Percentiles rank a stretch among this genome's conserved stretches.
Evolutionary conservation across 2,329 filamentous ascomycete species (phyloP).

Genomic region (Mycocentrospora acerina): DNA sequence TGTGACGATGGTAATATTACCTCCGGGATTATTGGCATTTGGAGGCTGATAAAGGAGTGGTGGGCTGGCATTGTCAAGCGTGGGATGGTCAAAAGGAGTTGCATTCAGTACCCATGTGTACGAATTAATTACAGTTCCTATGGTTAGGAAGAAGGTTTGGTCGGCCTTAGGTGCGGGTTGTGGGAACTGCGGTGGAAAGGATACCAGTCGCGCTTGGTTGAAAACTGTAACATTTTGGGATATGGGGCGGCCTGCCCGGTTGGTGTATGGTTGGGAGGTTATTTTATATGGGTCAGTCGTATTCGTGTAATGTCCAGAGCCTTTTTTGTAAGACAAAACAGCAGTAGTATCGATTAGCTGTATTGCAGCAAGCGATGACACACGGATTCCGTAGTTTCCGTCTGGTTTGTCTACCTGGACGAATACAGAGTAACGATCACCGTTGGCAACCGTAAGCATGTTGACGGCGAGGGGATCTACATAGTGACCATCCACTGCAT

Average conservation of each 20-base stretch:
- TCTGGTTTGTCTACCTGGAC: constrained; percentile 48
- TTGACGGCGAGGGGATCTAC: constrained; percentile 56
- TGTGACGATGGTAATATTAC: constrained; percentile 49
- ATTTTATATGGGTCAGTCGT: too few relatives aligned
- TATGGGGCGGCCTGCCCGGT: constrained; percentile 50
- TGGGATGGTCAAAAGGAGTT: constrained; percentile 43
- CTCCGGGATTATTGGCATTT: constrained; percentile 21
- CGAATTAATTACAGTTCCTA: constrained; percentile 40
- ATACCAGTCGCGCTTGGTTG: constrained; percentile 45
- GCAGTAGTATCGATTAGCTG: constrained; percentile 60
- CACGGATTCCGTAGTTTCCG: constrained; percentile 58
- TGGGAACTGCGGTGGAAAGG: constrained; percentile 50
- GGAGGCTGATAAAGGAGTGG: constrained; percentile 53
- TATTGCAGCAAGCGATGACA: constrained; percentile 51
- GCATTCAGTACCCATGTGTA: constrained; percentile 59
- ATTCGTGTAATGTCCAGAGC: constrained; percentile 2
- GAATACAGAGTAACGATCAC: constrained; percentile 57
- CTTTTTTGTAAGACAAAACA: constrained; percentile 46
- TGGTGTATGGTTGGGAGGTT: constrained; percentile 47
- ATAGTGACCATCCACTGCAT: constrained; percentile 57
- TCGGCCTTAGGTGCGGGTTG: constrained; percentile 48
- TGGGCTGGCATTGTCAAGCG: constrained; percentile 25
- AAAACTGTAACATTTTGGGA: constrained; percentile 44
- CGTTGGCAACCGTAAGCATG: constrained; percentile 52
- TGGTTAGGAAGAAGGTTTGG: constrained; percentile 46